phyloP scores from a whole-genome alignment of 306 rosid genomes.

The Cucurbita pepo region DNA sequence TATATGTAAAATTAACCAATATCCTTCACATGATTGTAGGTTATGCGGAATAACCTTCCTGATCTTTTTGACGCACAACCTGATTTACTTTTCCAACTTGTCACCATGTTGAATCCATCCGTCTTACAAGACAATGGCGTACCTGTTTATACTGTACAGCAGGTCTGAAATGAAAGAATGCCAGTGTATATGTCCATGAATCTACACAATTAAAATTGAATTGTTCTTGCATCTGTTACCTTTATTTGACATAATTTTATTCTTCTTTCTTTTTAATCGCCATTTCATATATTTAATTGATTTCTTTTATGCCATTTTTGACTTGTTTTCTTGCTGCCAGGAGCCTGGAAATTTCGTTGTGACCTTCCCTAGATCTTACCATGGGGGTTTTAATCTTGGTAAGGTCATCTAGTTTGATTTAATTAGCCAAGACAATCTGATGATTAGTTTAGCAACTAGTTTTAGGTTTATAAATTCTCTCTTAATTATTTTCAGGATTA shows the following conservation, averaged over 20 bases:
- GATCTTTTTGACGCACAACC: slow-evolving; percentile 98
- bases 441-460: background rate
- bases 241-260: background rate
- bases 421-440: slow-evolving; percentile 6
- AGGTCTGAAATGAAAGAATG: slow-evolving; percentile 34
- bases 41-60: slow-evolving; percentile 89
- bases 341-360: slow-evolving; percentile 97
- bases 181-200: background rate
- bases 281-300: background rate
- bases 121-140: slow-evolving; percentile 87
- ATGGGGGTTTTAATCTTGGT: slow-evolving; percentile 98
- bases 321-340: slow-evolving; percentile 26
- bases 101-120: slow-evolving; percentile 94
- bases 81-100: slow-evolving; percentile 94
- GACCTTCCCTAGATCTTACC: slow-evolving; percentile 92
- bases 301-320: background rate
- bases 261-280: background rate
- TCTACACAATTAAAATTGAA: background rate
- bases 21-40: slow-evolving; percentile 33
- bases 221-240: background rate
- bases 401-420: slow-evolving; percentile 15
- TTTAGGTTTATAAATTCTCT: background rate
- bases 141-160: slow-evolving; percentile 69
- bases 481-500: slow-evolving; percentile 42
- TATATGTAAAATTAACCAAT: background rate